Evolutionary conservation across 768 basidiomycete species (phyloP).

Genomic region (Podaxis sp.): DNA sequence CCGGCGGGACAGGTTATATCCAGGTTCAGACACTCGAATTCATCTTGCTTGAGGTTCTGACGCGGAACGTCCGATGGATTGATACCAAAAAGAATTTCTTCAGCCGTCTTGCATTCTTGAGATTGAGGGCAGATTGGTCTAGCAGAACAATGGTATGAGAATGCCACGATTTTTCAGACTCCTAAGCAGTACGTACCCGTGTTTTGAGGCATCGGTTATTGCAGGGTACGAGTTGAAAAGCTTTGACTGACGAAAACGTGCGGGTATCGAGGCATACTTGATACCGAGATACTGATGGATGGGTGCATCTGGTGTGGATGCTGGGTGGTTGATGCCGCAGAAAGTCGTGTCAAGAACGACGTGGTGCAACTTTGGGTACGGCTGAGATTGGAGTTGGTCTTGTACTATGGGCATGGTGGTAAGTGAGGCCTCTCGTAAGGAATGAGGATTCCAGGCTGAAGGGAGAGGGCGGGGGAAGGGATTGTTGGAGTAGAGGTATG

Average conservation of each 20-base stretch:
- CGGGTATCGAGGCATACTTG: conserved; percentile 71
- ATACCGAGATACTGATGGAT: conserved; percentile 76
- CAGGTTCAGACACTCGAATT: conserved; percentile 77
- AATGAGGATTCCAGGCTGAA: conserved; percentile 11
- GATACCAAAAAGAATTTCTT: conserved; percentile 61
- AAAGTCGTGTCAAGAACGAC: conserved; percentile 57
- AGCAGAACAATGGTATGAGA: conserved; percentile 1
- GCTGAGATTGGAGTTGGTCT: conserved; percentile 15
- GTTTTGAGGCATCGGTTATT: conserved; percentile 56
- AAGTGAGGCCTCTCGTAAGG: conserved; percentile 10
- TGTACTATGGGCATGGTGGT: conserved; percentile 28
- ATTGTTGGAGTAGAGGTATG: conserved; percentile 11
- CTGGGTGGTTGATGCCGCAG: conserved; percentile 54
- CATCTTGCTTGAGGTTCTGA: conserved; percentile 58
- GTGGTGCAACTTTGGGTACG: conserved; percentile 42
- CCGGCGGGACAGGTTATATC: conserved; percentile 75
- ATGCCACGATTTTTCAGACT: not conserved
- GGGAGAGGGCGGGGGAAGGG: conserved; percentile 11
- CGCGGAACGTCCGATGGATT: conserved; percentile 46
- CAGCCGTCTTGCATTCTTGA: conserved; percentile 36
- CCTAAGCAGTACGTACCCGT: conserved; percentile 47
- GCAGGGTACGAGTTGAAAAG: conserved; percentile 54
- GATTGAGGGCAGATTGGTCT: conserved; percentile 78
- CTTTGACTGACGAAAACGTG: conserved; percentile 71
- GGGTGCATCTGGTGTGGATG: conserved; percentile 49